Conservation (phyloP, 2,329 filamentous ascomycete genomes). For the Neoascochyta sp. region DNA sequence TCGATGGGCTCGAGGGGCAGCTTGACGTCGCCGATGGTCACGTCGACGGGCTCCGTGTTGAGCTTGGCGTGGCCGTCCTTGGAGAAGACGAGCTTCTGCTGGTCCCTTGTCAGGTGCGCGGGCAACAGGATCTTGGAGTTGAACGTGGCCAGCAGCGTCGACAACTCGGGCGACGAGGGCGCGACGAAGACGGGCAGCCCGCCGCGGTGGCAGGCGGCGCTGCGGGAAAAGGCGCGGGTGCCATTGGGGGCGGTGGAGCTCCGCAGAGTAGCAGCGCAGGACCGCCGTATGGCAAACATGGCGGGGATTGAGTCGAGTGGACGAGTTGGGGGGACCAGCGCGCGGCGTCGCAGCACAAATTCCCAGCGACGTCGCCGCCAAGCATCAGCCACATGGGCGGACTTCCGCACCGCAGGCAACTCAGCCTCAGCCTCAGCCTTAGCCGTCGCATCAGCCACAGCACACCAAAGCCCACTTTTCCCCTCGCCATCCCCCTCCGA, state of each 20-base stretch:
- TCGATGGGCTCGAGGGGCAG: conserved; percentile 34
- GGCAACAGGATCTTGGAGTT: conserved; percentile 47
- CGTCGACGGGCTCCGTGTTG: conserved; percentile 42
- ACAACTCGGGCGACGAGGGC: conserved; percentile 42
- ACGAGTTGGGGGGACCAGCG: too few relatives aligned
- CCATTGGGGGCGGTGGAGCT: conserved; percentile 16
- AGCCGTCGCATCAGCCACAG: too few relatives aligned
- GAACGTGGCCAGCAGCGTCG: conserved; percentile 39
- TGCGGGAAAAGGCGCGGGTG: conserved; percentile 32
- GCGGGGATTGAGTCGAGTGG: too few relatives aligned
- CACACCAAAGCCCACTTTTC: too few relatives aligned
- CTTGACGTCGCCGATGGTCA: conserved; percentile 40
- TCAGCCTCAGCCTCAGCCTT: too few relatives aligned
- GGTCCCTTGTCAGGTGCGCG: conserved; percentile 39
- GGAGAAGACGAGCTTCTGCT: conserved; percentile 44
- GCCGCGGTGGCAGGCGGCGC: conserved; percentile 11
- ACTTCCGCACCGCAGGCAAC: too few relatives aligned
- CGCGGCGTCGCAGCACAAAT: too few relatives aligned
- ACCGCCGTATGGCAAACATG: conserved; percentile 19
- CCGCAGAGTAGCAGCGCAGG: conserved; percentile 25
- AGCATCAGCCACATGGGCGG: too few relatives aligned
- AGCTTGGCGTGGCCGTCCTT: conserved; percentile 41
- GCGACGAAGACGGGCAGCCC: conserved; percentile 42
- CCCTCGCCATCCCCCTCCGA: too few relatives aligned
- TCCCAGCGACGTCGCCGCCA: too few relatives aligned